Evolutionary conservation across 2,329 filamentous ascomycete genomes (phyloP).

Genomic region (Fusarium sp.): DNA sequence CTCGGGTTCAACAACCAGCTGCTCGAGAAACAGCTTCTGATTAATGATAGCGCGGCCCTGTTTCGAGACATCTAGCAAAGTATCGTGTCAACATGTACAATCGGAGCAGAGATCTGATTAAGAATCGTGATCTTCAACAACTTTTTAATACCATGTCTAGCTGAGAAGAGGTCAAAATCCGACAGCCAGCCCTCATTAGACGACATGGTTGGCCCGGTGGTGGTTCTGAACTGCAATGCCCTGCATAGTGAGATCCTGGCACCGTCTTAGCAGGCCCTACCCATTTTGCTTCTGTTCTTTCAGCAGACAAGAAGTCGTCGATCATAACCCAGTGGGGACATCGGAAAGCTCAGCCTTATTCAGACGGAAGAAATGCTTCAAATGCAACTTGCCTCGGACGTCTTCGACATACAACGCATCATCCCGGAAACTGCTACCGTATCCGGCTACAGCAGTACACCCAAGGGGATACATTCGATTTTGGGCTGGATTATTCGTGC

Average conservation of each 20-base stretch:
- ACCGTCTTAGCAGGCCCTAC: constrained; percentile 4
- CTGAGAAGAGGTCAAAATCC: constrained; percentile 19
- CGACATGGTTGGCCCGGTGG: constrained; percentile 25
- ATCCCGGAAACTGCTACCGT: constrained; percentile 4
- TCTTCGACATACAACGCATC: background rate
- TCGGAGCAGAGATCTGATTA: constrained; percentile 9
- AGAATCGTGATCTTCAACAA: constrained; percentile 9
- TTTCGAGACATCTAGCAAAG: constrained; percentile 4
- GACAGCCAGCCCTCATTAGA: constrained; percentile 3
- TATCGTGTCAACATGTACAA: background rate
- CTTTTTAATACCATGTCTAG: constrained; percentile 18
- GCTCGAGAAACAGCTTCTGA: background rate
- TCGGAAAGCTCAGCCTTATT: constrained; percentile 35
- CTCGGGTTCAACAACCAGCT: background rate
- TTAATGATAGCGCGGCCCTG: background rate
- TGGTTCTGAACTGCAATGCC: constrained; percentile 10
- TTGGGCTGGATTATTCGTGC: constrained; percentile 3
- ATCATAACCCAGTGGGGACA: constrained; percentile 28
- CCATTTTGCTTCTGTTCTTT: constrained; percentile 27
- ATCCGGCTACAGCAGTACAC: constrained; percentile 4
- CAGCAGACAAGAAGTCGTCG: constrained; percentile 32
- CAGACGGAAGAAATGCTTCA: constrained; percentile 4
- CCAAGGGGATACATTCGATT: background rate
- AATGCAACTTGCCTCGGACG: constrained; percentile 3
- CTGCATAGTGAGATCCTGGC: constrained; percentile 32